Base-by-base conservation (phyloP, 345 rosid species). In the Moricandia arvensis region DNA sequence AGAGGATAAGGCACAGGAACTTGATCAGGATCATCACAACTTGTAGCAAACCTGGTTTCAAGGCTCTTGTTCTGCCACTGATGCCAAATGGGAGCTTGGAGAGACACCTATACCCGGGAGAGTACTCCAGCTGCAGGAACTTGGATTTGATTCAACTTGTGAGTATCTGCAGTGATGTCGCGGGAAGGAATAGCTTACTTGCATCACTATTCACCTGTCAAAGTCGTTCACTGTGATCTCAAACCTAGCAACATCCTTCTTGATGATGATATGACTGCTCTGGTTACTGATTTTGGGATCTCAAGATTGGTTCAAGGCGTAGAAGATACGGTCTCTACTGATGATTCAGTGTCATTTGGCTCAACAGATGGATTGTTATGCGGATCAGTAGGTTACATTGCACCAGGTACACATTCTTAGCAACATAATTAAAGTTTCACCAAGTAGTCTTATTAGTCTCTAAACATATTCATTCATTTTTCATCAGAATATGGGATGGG, bases 161-260 rank as follows among this genome's bases (percentile, higher is more conserved):
- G 49, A 82, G 83, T 78, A 90, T 95, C 6, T 88, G 93, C 51
- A 80, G 78, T 8, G 96, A 91, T 79, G 99, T 95, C 3, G 96
- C 99, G n/a, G 0, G 97, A 91, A 81, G 98, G 88, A 6, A 47
- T 90, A 49, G 93, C 93, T 34, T 95, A 95, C 78, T 79, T 91
- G 78, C 97, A 95, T 80, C 96, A 91, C 58, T 77, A 86, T 18
- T 89, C 97, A 31, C 96, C 97, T 0, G 93, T 88, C 11, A 89
- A 84, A 83, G 96, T 95, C 12, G 88, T 91, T 74, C 99, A 95
- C 67, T 95, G 99, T 71, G 99, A 95, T 81, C 91, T 95, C 11
- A 95, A 95, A 75, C 99, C 97, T 0, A 90, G 97, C 86, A 95
- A 91, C 53, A 88, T 95, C 70, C 96, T 95, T 70, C 97, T 90